phyloP scores from a whole-genome alignment of 768 basidiomycete species.

The Termitomyces sp. region DNA sequence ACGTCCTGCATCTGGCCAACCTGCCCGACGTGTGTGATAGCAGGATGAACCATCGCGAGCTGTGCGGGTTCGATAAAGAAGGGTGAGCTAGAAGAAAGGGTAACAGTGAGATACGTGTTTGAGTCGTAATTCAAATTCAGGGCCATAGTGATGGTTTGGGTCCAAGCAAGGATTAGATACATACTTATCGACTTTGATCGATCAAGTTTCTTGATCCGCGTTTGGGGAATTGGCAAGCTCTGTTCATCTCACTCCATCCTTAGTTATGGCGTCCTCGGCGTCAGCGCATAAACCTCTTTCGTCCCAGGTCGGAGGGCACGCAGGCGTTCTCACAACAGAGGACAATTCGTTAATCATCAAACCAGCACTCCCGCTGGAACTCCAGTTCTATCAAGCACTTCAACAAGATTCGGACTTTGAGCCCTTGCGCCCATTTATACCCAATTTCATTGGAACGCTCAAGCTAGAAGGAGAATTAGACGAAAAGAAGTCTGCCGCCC shows the following conservation, averaged over 20 bases:
- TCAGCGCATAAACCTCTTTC: conserved; percentile 11
- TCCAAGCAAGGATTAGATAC: too few relatives aligned
- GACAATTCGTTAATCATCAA: conserved; percentile 83
- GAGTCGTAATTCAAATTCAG: conserved; percentile 18
- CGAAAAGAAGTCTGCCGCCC: conserved; percentile 18
- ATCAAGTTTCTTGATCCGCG: background rate
- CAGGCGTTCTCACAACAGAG: conserved; percentile 63
- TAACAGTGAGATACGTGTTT: conserved; percentile 23
- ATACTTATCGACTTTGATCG: background rate
- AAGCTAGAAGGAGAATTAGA: conserved; percentile 61
- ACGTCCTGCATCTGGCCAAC: conserved; percentile 26
- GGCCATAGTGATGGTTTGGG: conserved; percentile 7
- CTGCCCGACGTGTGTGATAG: conserved; percentile 24
- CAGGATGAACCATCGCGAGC: conserved; percentile 19
- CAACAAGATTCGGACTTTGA: conserved; percentile 34
- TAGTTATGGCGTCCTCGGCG: background rate
- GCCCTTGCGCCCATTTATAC: conserved; percentile 54
- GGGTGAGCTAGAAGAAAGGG: conserved; percentile 16
- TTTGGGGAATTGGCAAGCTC: too few relatives aligned
- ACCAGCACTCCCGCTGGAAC: conserved; percentile 57
- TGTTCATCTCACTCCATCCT: background rate
- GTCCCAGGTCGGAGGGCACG: conserved; percentile 74
- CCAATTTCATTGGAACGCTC: conserved; percentile 77
- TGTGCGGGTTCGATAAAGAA: conserved; percentile 18
- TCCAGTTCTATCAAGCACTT: conserved; percentile 64